A percentile compares a stretch with the other conserved stretches of the same genome.
Conservation (phyloP, 768 basidiomycete species). For the Auricularia heimuer region DNA sequence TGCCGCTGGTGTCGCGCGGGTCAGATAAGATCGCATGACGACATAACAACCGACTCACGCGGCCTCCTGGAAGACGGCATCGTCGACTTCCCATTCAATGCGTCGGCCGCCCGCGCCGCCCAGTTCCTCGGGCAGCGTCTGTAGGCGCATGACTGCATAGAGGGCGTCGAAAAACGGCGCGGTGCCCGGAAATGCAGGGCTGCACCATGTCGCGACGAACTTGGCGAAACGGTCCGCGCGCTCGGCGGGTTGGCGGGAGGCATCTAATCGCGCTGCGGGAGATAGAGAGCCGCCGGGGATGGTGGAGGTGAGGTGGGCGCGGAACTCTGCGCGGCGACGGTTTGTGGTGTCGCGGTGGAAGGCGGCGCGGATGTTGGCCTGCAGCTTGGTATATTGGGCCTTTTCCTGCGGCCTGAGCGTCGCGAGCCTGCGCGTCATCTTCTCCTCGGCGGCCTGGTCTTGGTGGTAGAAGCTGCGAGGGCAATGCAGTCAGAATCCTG, state of each 20-base stretch:
- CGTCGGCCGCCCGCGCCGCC: conserved; percentile 68
- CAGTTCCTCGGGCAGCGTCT: conserved; percentile 66
- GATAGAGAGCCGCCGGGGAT: conserved; percentile 71
- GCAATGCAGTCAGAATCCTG: not conserved
- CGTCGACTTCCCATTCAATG: conserved; percentile 88
- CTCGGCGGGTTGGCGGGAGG: conserved; percentile 53
- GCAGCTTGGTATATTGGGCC: conserved; percentile 76
- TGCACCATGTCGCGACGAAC: conserved; percentile 78
- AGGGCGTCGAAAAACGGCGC: conserved; percentile 70
- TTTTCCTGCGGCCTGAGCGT: conserved; percentile 75
- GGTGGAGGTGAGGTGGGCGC: conserved; percentile 71
- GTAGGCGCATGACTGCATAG: conserved; percentile 74
- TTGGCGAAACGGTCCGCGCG: conserved; percentile 64
- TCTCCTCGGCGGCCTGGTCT: conserved; percentile 64
- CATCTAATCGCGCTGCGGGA: conserved; percentile 62
- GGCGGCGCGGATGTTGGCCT: conserved; percentile 76
- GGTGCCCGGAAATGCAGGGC: conserved; percentile 78
- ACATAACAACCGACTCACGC: conserved; percentile 51
- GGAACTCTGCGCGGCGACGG: conserved; percentile 73
- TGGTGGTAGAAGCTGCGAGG: conserved; percentile 68
- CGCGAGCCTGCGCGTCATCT: conserved; percentile 75
- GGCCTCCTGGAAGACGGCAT: conserved; percentile 88
- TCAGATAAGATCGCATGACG: conserved; percentile 14
- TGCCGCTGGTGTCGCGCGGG: conserved; percentile 48
- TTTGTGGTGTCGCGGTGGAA: conserved; percentile 75